Evolutionary conservation across 257 asterid species (phyloP).

Genomic region (Ophiorrhiza pumila): DNA sequence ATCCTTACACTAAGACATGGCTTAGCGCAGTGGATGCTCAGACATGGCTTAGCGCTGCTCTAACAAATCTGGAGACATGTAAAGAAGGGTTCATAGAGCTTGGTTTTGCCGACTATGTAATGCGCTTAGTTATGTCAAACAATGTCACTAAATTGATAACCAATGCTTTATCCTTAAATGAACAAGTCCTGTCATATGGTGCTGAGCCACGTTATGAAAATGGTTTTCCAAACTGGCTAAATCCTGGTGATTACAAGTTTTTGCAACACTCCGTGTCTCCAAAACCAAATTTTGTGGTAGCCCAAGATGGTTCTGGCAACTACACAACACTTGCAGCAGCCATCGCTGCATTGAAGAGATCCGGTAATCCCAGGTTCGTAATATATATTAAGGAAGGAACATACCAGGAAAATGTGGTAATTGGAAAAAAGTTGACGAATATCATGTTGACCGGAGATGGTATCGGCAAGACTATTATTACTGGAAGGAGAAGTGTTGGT

Average conservation of each 20-base stretch:
- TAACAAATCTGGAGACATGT: conserved; percentile 13
- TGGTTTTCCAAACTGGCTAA: conserved; percentile 66
- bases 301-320: conserved; percentile 41
- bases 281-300: conserved; percentile 48
- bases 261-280: conserved; percentile 45
- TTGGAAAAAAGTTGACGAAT: conserved; percentile 42
- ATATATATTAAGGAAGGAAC: conserved; percentile 65
- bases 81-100: conserved; percentile 53
- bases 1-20: conserved; percentile 31
- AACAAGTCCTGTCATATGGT: conserved; percentile 19
- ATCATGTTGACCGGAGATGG: conserved; percentile 82
- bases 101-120: conserved; percentile 33
- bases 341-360: conserved; percentile 40
- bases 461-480: conserved; percentile 71
- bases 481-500: conserved; percentile 69
- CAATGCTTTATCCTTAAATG: conserved; percentile 53
- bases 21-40: too few relatives aligned
- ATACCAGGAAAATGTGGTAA: conserved; percentile 65
- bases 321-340: conserved; percentile 54
- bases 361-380: conserved; percentile 52
- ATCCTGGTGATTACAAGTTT: conserved; percentile 52
- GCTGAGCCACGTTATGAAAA: conserved; percentile 17
- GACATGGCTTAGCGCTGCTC: too few relatives aligned
- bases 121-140: conserved; percentile 46
- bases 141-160: conserved; percentile 55